Conservation (phyloP, 2,329 filamentous ascomycete genomes). For the Aspergillus hiratsukae region DNA sequence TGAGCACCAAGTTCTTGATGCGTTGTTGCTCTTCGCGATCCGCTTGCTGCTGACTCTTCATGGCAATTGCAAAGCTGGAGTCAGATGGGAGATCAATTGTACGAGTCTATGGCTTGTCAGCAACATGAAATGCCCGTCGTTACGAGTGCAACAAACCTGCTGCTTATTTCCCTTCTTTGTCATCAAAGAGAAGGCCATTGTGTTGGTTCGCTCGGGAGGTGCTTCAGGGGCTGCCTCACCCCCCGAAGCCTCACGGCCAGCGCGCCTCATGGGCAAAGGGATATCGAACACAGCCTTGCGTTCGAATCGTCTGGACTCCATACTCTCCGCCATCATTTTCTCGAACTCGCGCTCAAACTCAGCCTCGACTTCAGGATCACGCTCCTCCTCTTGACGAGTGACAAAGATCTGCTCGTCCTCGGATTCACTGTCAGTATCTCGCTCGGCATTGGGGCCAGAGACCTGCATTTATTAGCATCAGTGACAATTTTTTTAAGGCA, state of each 20-base stretch:
- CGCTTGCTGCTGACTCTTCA: constrained; percentile 92
- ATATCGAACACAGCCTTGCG: constrained; percentile 93
- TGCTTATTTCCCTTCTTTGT: constrained; percentile 96
- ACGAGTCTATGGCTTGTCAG: constrained; percentile 60
- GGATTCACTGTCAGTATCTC: constrained; percentile 49
- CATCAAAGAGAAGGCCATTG: constrained; percentile 95
- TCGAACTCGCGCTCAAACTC: constrained; percentile 98
- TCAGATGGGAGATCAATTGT: constrained; percentile 82
- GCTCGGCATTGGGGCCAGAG: constrained; percentile 44
- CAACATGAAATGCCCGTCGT: not conserved
- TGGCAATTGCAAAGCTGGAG: constrained; percentile 90
- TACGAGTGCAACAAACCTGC: constrained; percentile 58
- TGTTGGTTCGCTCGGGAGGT: constrained; percentile 45
- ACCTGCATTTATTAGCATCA: constrained; percentile 27
- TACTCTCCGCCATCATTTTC: constrained; percentile 96
- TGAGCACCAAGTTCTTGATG: constrained; percentile 95
- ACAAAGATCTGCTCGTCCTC: constrained; percentile 90
- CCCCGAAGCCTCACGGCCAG: constrained; percentile 54
- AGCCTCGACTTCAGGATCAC: constrained; percentile 89
- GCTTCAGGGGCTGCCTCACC: constrained; percentile 35
- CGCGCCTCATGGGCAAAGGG: constrained; percentile 82
- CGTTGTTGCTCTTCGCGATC: constrained; percentile 95
- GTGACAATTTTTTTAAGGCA: too few species aligned
- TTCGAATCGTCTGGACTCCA: constrained; percentile 94
- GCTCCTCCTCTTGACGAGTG: constrained; percentile 80